Evolutionary conservation across 129 eudicot genomes (phyloP).

Genomic region (carrot (Daucus carota)): DNA sequence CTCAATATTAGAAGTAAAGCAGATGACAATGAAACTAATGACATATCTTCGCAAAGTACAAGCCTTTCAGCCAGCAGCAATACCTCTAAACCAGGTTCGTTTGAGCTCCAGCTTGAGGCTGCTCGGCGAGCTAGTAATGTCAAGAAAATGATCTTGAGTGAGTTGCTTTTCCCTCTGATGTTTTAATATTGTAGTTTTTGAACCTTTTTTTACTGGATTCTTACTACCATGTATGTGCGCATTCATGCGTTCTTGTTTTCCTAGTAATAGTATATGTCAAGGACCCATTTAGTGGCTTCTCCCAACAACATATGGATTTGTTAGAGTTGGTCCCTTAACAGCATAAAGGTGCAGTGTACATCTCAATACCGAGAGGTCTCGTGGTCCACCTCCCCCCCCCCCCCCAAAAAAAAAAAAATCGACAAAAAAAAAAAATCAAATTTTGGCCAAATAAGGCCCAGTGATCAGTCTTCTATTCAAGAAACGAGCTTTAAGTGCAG

Average conservation of each 20-base stretch:
- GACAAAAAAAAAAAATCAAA: too few relatives aligned
- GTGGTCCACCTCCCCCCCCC: too few relatives aligned
- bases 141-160: slow-evolving; percentile 74
- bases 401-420: too few relatives aligned
- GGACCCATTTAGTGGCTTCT: background rate
- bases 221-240: background rate
- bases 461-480: too few relatives aligned
- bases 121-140: slow-evolving; percentile 91
- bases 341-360: too few relatives aligned
- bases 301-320: background rate
- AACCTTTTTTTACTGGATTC: background rate
- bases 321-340: background rate
- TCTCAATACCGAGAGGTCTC: too few relatives aligned
- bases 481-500: too few relatives aligned
- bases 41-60: slow-evolving; percentile 29
- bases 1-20: slow-evolving; percentile 20
- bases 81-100: slow-evolving; percentile 43
- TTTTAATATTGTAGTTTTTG: background rate
- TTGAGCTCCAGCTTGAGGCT: slow-evolving; percentile 89
- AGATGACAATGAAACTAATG: slow-evolving; percentile 32
- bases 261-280: background rate
- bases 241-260: background rate
- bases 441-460: too few relatives aligned
- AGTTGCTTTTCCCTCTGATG: slow-evolving; percentile 18
- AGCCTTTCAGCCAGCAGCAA: slow-evolving; percentile 32